Conservation (phyloP, 83 land plant species). For the Picea abies region DNA sequence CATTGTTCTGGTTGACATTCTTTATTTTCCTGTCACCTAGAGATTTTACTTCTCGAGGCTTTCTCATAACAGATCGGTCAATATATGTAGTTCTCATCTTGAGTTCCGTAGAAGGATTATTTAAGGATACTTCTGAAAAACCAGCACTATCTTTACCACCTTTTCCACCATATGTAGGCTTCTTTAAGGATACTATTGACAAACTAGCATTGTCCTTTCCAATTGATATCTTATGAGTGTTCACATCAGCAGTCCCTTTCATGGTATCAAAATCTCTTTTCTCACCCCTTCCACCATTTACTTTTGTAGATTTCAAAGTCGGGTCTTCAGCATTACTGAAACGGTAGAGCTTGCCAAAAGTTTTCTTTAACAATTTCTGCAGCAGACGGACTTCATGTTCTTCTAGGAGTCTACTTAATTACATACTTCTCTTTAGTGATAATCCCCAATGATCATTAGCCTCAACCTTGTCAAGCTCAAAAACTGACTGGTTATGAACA, state of each 20-base stretch:
- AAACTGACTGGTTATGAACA: constrained; percentile 1
- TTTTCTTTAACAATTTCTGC: background rate
- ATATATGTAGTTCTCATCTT: too few relatives aligned
- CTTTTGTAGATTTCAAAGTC: background rate
- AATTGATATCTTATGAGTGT: too few relatives aligned
- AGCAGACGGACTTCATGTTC: background rate
- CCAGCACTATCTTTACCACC: too few relatives aligned
- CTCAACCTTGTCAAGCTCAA: background rate
- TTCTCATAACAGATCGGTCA: too few relatives aligned
- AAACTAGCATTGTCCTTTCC: too few relatives aligned
- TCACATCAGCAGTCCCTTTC: background rate
- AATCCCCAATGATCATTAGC: constrained; percentile 10
- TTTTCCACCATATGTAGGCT: too few relatives aligned
- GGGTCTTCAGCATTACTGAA: background rate
- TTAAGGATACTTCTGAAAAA: too few relatives aligned
- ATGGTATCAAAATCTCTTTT: constrained; percentile 13
- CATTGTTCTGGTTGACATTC: too few relatives aligned
- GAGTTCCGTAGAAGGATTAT: too few relatives aligned
- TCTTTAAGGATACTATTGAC: too few relatives aligned
- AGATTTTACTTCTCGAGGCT: too few relatives aligned
- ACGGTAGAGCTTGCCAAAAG: background rate
- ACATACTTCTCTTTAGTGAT: background rate
- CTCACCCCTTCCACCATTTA: background rate
- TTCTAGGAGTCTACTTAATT: background rate
- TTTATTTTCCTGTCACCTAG: too few relatives aligned